Evolutionary conservation across 306 rosid species (phyloP).

Genomic region (Vigna radiata): DNA sequence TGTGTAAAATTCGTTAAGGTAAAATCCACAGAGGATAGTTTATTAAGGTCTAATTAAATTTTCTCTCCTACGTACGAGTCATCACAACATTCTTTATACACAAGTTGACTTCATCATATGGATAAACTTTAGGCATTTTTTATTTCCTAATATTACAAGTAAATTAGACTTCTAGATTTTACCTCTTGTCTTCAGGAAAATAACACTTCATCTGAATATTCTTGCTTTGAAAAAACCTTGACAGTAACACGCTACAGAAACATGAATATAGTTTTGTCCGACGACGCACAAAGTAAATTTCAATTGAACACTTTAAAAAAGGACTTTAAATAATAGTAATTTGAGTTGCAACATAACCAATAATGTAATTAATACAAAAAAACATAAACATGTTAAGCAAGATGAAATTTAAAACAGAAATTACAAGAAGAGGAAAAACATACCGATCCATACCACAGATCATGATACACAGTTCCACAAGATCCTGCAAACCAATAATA

Average conservation of each 20-base stretch:
- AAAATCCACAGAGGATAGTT: slow-evolving; percentile 13
- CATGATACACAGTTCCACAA: slow-evolving; percentile 81
- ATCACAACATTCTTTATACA: neutral
- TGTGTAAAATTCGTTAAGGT: too few relatives aligned
- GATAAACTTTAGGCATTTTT: neutral
- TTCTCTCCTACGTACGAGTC: slow-evolving; percentile 24
- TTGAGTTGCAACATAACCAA: slow-evolving; percentile 40
- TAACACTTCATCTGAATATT: slow-evolving; percentile 60
- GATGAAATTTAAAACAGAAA: slow-evolving; percentile 44
- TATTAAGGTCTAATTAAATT: neutral
- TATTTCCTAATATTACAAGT: slow-evolving; percentile 17
- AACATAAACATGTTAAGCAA: neutral
- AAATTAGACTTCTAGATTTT: slow-evolving; percentile 43
- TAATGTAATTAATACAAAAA: slow-evolving; percentile 21
- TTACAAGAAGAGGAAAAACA: slow-evolving; percentile 63
- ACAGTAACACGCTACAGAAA: too few relatives aligned
- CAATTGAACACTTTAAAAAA: too few relatives aligned
- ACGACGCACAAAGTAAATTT: too few relatives aligned
- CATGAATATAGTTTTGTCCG: too few relatives aligned
- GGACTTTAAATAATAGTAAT: slow-evolving; percentile 11
- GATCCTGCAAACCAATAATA: slow-evolving; percentile 36
- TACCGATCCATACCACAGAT: slow-evolving; percentile 99
- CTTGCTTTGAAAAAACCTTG: too few relatives aligned
- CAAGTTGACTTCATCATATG: slow-evolving; percentile 25
- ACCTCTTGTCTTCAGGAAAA: slow-evolving; percentile 95